Evolutionary conservation across 495 filamentous ascomycete species (phyloP).

Genomic region (Tricharina praecox): DNA sequence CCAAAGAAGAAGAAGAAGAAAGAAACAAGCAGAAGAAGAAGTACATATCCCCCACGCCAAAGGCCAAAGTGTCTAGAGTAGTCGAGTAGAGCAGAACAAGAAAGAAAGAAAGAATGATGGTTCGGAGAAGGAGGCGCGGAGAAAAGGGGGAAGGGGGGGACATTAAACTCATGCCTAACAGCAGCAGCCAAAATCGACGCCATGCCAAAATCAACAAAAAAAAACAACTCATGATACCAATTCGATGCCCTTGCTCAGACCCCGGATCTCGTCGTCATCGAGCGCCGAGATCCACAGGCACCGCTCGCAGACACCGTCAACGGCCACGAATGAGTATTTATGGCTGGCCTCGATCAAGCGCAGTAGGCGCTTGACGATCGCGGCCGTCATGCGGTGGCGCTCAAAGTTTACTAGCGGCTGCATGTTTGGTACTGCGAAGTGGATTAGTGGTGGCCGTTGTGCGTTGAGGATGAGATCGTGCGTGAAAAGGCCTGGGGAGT

Average conservation of each 20-base stretch:
- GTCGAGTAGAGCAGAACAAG: too few species aligned
- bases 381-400: constrained; percentile 71
- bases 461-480: constrained; percentile 95
- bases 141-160: background rate
- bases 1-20: too few species aligned
- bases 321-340: constrained; percentile 67
- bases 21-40: too few species aligned
- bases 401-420: constrained; percentile 89
- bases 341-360: constrained; percentile 82
- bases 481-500: constrained; percentile 52
- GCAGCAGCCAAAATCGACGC: background rate
- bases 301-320: constrained; percentile 71
- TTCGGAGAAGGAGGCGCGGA: background rate
- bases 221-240: too few species aligned
- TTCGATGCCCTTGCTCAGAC: constrained; percentile 40
- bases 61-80: too few species aligned
- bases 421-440: constrained; percentile 31
- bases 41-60: too few species aligned
- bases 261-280: constrained; percentile 63
- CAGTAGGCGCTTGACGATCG: constrained; percentile 84
- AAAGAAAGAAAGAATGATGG: background rate
- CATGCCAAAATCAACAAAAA: too few species aligned
- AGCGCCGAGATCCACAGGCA: constrained; percentile 92
- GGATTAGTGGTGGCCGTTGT: constrained; percentile 48
- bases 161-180: constrained; percentile 1